A percentile compares a stretch with the other conserved stretches of the same genome.
phyloP scores from a whole-genome alignment of 306 rosid species.

The Ormosia semicastrata region DNA sequence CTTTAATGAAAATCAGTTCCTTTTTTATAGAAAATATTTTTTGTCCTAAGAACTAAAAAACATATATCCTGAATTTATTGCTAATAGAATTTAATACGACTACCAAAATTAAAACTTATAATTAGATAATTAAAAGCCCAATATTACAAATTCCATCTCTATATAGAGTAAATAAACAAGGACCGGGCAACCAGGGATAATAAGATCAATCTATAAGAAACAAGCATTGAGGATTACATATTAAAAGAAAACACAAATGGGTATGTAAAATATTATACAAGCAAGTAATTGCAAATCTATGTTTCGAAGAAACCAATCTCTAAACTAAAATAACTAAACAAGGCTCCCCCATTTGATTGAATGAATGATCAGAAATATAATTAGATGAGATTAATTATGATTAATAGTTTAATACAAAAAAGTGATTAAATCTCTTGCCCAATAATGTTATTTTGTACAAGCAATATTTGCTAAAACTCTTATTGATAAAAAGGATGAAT shows the following conservation, averaged over 20 bases:
- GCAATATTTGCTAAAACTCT: constrained; percentile 80
- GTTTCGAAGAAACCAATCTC: background rate
- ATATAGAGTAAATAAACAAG: background rate
- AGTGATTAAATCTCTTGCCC: too few species aligned
- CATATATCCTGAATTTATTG: too few species aligned
- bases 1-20: background rate
- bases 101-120: background rate
- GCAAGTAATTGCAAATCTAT: background rate
- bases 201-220: background rate
- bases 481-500: constrained; percentile 72
- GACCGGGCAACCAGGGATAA: background rate
- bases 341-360: background rate
- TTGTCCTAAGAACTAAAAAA: too few species aligned
- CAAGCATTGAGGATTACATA: background rate
- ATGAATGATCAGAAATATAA: background rate
- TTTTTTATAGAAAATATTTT: too few species aligned
- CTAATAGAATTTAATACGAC: background rate
- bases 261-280: background rate
- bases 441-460: constrained; percentile 44
- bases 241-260: background rate
- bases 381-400: background rate
- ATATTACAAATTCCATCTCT: background rate
- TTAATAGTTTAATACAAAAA: background rate
- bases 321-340: background rate
- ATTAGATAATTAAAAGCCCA: background rate